Evolutionary conservation across 2,329 filamentous ascomycete species (phyloP), one percentile per base, ranked within the genome.

Genomic region (Verticillium isaacii): DNA sequence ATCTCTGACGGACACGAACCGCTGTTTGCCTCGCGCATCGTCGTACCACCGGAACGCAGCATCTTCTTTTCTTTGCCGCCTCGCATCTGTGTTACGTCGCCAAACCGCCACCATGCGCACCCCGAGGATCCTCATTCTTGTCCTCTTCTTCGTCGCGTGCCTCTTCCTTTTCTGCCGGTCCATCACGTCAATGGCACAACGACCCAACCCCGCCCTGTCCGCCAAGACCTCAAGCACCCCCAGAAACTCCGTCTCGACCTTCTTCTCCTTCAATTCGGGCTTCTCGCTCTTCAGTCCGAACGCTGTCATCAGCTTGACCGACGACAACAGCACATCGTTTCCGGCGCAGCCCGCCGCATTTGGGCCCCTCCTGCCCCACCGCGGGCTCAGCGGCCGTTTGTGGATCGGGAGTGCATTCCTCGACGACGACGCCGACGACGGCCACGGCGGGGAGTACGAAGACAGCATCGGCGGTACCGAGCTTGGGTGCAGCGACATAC

Each of bases 321-420:
- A 98, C 75, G 95, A 99, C 77, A 99, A 99, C 76, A 97, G 92
- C 68, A 99, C 95, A 14, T 96, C 96, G 68, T 99, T 99, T 78
- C 83, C 96, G 61, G 93, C 95, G 54, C 85, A 95, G 57, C 95
- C 95, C 63, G 95, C 95, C 60, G 93, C 92, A 45, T 99, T 98
- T 77, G 95, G 95, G 0, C 92, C 95, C 5, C 78, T 85, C 45
- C 79, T 99, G 45, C 91, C 91, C 0, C 75, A 81, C 14, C 86
- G 85, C 62, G 94, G 95, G 32, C 77, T 98, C 66, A 96, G 91
- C 71, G 93, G 93, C 17, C 90, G 93, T 72, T 80, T 99, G 59
- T 98, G 94, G 94, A 90, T 97, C 61, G 94, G 94, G 5, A 94
- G 89, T 70, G 93, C 93, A 25, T 97, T 98, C 74, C 89, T 89